Evolutionary conservation across 2,329 filamentous ascomycete genomes (phyloP).

Genomic region (Colletotrichum lini): DNA sequence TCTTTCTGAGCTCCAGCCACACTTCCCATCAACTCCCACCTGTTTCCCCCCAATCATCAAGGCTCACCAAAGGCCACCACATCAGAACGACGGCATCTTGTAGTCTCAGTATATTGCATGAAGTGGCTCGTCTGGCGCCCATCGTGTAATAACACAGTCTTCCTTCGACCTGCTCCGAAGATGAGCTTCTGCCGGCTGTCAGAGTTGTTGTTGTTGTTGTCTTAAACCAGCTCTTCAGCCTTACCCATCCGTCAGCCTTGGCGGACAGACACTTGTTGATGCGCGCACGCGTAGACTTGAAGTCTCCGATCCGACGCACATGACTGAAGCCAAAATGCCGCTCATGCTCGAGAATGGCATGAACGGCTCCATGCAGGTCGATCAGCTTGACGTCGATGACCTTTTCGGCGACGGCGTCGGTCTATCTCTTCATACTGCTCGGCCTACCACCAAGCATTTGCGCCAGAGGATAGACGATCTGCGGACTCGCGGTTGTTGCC

Average conservation of each 20-base stretch:
- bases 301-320: slow-evolving; percentile 36
- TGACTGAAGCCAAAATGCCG: slow-evolving; percentile 60
- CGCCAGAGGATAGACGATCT: slow-evolving; percentile 83
- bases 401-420: slow-evolving; percentile 81
- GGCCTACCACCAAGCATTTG: slow-evolving; percentile 75
- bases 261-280: slow-evolving; percentile 13
- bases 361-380: slow-evolving; percentile 63
- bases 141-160: not conserved
- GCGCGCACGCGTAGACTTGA: slow-evolving; percentile 2
- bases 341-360: slow-evolving; percentile 67
- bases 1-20: slow-evolving; percentile 24
- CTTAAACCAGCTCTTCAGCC: slow-evolving; percentile 28
- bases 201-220: not conserved
- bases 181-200: slow-evolving; percentile 27
- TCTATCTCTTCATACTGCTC: slow-evolving; percentile 65
- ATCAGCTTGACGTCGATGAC: slow-evolving; percentile 77
- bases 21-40: not conserved
- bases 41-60: slow-evolving; percentile 2
- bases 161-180: not conserved
- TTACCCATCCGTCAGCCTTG: not conserved
- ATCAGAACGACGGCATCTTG: slow-evolving; percentile 4
- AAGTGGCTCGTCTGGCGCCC: not conserved
- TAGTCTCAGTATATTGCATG: slow-evolving; percentile 5
- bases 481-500: slow-evolving; percentile 81
- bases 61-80: slow-evolving; percentile 19